Evolutionary conservation across 2,329 filamentous ascomycete genomes (phyloP).

Genomic region (Alternaria triticimaculans): DNA sequence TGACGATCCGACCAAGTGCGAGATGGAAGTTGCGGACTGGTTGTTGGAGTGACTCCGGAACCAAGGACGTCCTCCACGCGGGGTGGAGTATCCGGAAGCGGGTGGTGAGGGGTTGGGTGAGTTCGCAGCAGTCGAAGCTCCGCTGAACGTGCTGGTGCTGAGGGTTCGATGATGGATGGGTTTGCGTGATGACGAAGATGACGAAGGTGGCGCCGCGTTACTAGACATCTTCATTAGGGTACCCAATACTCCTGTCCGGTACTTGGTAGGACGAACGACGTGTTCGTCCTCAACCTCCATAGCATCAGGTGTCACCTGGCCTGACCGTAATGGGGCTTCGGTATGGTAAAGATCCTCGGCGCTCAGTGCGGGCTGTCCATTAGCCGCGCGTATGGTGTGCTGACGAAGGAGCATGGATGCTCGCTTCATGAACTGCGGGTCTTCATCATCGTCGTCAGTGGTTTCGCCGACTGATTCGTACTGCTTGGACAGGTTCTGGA

Average conservation of each 20-base stretch:
- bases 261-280: constrained; percentile 70
- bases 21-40: constrained; percentile 52
- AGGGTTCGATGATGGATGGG: constrained; percentile 31
- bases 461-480: constrained; percentile 30
- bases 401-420: constrained; percentile 49
- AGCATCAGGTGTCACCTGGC: constrained; percentile 57
- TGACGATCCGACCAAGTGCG: constrained; percentile 54
- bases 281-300: constrained; percentile 66
- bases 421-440: constrained; percentile 48
- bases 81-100: constrained; percentile 52
- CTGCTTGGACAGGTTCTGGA: constrained; percentile 18
- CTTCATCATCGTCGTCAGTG: constrained; percentile 36
- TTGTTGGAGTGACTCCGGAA: constrained; percentile 42
- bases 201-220: constrained; percentile 16
- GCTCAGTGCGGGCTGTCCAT: constrained; percentile 19
- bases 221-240: constrained; percentile 66
- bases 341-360: constrained; percentile 43
- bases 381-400: constrained; percentile 32
- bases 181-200: constrained; percentile 7
- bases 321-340: constrained; percentile 48
- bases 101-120: constrained; percentile 50
- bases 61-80: constrained; percentile 46
- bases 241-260: constrained; percentile 75
- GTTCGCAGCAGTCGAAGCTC: constrained; percentile 45
- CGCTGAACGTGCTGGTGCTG: constrained; percentile 40